phyloP scores from a whole-genome alignment of 768 basidiomycete genomes.

The Lyophyllum decastes region DNA sequence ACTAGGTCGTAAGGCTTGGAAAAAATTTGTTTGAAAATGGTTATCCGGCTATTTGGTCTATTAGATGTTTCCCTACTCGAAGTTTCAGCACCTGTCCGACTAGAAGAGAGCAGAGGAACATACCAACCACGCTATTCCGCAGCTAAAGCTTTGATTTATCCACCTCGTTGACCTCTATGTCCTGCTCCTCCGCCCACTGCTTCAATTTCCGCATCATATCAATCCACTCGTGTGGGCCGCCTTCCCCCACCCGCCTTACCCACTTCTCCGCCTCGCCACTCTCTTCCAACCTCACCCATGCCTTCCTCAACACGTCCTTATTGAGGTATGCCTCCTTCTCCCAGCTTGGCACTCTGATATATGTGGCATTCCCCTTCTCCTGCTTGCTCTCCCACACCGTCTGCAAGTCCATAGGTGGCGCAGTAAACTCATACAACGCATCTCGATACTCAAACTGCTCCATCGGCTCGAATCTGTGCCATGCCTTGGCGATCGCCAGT shows the following conservation, averaged over 20 bases:
- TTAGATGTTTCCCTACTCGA: not conserved
- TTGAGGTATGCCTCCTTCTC: conserved; percentile 53
- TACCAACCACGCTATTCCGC: not conserved
- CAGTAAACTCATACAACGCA: conserved; percentile 46
- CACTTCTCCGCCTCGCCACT: conserved; percentile 58
- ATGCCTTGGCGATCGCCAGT: conserved; percentile 48
- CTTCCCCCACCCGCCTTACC: conserved; percentile 64
- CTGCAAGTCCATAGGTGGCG: conserved; percentile 24
- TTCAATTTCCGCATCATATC: conserved; percentile 38
- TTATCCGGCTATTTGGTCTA: not conserved
- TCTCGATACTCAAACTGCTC: conserved; percentile 75
- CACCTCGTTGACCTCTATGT: conserved; percentile 4
- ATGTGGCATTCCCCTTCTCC: conserved; percentile 1
- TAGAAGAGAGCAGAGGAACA: not conserved
- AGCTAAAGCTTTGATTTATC: conserved; percentile 14
- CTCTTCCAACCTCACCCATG: conserved; percentile 61
- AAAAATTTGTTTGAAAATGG: too few species aligned
- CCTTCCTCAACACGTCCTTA: conserved; percentile 47
- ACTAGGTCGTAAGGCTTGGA: too few species aligned
- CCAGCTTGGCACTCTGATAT: conserved; percentile 49
- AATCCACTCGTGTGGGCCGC: conserved; percentile 63
- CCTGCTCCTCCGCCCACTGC: conserved; percentile 27
- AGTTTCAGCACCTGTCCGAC: not conserved
- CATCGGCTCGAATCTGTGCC: conserved; percentile 50
- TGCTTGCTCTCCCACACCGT: conserved; percentile 4